Evolutionary conservation across 495 filamentous ascomycete species (phyloP).

Genomic region (Stereocaulon alpinum): DNA sequence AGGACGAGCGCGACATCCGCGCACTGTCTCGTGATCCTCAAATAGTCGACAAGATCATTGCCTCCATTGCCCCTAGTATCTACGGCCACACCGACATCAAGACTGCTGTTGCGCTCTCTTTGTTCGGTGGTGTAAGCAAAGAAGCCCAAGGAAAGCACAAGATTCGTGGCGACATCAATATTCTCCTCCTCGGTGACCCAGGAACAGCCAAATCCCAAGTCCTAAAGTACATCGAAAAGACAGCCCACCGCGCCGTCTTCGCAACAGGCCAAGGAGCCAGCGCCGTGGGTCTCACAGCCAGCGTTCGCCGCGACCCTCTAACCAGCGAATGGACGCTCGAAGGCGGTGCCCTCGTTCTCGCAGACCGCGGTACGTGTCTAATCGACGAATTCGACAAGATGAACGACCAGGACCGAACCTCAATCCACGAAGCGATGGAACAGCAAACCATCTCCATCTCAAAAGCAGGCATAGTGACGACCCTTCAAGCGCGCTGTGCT

Average conservation of each 20-base stretch:
- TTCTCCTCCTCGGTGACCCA: conserved; percentile 92
- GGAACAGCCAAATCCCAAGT: conserved; percentile 98
- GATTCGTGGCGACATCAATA: conserved; percentile 96
- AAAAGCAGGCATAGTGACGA: conserved; percentile 97
- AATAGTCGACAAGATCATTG: conserved; percentile 88
- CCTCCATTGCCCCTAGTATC: conserved; percentile 92
- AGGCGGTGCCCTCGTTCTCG: conserved; percentile 90
- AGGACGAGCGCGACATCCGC: conserved; percentile 90
- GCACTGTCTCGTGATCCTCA: conserved; percentile 76
- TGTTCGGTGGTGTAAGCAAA: conserved; percentile 95
- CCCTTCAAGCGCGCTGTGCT: conserved; percentile 92
- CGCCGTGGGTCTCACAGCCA: conserved; percentile 95
- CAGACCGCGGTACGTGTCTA: conserved; percentile 88
- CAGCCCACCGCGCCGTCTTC: conserved; percentile 93
- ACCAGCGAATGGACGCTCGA: conserved; percentile 98
- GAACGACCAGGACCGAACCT: conserved; percentile 98
- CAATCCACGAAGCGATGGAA: conserved; percentile 99
- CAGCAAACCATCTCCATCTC: conserved; percentile 99
- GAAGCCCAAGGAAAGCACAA: conserved; percentile 74
- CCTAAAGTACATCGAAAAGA: conserved; percentile 96
- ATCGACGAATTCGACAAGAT: conserved; percentile 99
- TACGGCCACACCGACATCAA: conserved; percentile 98
- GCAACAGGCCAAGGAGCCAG: conserved; percentile 96
- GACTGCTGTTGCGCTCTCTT: conserved; percentile 84
- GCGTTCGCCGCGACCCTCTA: conserved; percentile 88